Evolutionary conservation across 345 rosid genomes (phyloP), one percentile per base, ranked within the genome.

Genomic region (Mercurialis annua): DNA sequence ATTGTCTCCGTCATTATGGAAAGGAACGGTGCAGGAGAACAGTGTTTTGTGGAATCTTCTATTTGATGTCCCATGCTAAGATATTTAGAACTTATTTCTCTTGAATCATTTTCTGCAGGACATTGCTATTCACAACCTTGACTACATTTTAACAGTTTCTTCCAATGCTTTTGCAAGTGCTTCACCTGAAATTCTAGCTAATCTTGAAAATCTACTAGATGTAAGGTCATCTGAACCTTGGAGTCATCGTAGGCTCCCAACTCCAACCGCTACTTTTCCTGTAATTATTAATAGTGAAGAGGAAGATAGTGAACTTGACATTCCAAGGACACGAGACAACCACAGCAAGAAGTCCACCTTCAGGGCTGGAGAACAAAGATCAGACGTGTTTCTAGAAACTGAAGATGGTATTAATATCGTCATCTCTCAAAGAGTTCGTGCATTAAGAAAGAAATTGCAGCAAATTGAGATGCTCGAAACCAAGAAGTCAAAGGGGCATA

Each of bases 381-480:
- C 70, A 64, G 89, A 87, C 62, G 87, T 87, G 6, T 89, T 89
- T 74, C 67, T 91, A 34, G 85, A 83, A 51, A 81, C 86, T 31
- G 74, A 76, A 70, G 87, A 77, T 57, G 85, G 91, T 73, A 79
- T 76, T 30, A 68, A 71, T 67, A 80, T 72, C 61, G 84, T 77
- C 36, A 72, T 81, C 40, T 69, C 77, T 62, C 87, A 86, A 72
- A 90, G 85, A 79, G 85, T 87, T 68, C 90, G 96, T 40, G 92
- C 89, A 73, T 74, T 94, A 55, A 65, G 87, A 76, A 94, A 91
- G 71, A 94, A 94, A 73, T 71, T 94, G 83, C 99, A 91, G 77
- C 99, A 94, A 72, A 87, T 94, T 71, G 99, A 91, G 81, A 87
- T 86, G 81, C 99, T 94, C 30, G 96, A 91, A 82, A 75, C 73